These are phyloP conservation scores for Apiotrichum akiyoshidainum DNA, from an alignment of 1,284 basidiomycete genomes.

Conservation along the genomic window DNA sequence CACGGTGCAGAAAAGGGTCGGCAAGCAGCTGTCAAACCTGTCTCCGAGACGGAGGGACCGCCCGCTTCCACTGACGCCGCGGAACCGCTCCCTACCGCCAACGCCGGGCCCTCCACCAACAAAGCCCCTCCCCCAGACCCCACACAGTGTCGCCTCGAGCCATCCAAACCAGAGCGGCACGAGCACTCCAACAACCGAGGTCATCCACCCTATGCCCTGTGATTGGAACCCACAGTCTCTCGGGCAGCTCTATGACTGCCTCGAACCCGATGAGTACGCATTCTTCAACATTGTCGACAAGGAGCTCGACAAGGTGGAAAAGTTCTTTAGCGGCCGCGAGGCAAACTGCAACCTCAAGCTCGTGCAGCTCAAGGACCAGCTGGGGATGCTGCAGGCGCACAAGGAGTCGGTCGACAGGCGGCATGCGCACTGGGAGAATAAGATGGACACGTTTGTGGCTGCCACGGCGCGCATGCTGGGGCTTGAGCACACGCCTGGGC, in stretches of 20 bases:
- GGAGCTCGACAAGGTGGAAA: slow-evolving; percentile 76
- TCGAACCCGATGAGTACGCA: slow-evolving; percentile 58
- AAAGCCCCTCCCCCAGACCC: too few relatives aligned
- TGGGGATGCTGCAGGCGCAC: not conserved
- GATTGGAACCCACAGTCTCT: slow-evolving; percentile 13
- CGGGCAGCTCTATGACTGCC: slow-evolving; percentile 41
- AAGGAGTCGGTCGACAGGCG: not conserved
- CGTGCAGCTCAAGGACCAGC: not conserved
- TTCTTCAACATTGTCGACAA: slow-evolving; percentile 73
- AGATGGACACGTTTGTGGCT: slow-evolving; percentile 2
- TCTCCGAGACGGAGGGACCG: too few relatives aligned
- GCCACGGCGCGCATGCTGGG: slow-evolving; percentile 1
- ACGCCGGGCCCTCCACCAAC: too few relatives aligned
- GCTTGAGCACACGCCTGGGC: not conserved
- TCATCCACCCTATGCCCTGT: too few relatives aligned
- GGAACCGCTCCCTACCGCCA: too few relatives aligned
- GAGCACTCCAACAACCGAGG: not conserved
- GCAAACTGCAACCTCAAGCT: not conserved
- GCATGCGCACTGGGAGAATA: not conserved
- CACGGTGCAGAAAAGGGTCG: too few relatives aligned
- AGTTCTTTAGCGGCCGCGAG: slow-evolving; percentile 64
- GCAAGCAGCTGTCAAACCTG: too few relatives aligned
- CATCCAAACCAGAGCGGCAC: not conserved
- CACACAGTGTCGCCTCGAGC: not conserved
- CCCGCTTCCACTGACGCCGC: too few relatives aligned